Evolutionary conservation across 1,139 yeast species (phyloP), one percentile per base, ranked within the genome.

Genomic region (Magnusiomyces fungicola): DNA sequence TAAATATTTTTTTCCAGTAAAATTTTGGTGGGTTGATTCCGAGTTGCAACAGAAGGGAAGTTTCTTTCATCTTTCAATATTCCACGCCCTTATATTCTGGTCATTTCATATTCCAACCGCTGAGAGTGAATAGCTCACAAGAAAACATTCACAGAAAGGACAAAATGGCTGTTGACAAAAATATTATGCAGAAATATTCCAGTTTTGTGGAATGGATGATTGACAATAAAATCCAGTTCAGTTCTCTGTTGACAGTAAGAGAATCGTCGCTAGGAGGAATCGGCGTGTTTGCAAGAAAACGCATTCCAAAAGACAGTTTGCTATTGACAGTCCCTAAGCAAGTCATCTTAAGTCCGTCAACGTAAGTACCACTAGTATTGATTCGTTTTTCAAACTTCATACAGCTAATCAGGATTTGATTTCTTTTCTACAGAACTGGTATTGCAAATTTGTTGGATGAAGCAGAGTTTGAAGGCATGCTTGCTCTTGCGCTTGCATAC

Each of bases 381-480:
- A 9, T 16, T 24, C 21, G 32, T 34, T 25, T 33, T 22, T 23
- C 19, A 21, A 21, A 19, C 2, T 40, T 23, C 9, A 5, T 10
- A 30, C 25, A 41, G 12, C 3, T 36, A 2, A 34, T 45, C 14
- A 61, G 72, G 12, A 3, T 24, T 32, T 32, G 7, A 9, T n/a
- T 32, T 32, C n/a, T 14, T 32, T 9, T 32, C 16, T 25, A 7
- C 21, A 47, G 47, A n/a, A 64, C 89, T 23, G 78, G 75, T 24
- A 77, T 90, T 23, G 79, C 88, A 43, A 84, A 87, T 57, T 62
- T 88, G 23, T 63, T 89, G 32, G 67, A 73, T 14, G 96, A 86
- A 36, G 75, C 74, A 42, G 73, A 69, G 18, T 61, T 83, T 6
- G 76, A 75, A 33, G 92, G 92, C 0, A 79, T 86, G 72, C 73